phyloP scores from a whole-genome alignment of 129 eudicot genomes.

The Glebionis coronaria region DNA sequence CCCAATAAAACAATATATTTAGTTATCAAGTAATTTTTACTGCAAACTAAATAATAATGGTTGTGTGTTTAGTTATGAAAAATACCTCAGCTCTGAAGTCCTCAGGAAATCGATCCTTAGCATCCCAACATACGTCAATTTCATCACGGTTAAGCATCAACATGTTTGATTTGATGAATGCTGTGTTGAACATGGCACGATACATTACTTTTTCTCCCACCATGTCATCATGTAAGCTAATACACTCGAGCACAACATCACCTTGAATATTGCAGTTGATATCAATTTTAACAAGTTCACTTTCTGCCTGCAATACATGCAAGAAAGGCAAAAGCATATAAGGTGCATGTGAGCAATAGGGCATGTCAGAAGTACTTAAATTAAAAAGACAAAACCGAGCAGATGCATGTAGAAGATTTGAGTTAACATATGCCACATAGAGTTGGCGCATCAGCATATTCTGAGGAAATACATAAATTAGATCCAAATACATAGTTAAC shows the following conservation, averaged over 20 bases:
- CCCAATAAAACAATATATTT: constrained; percentile 18
- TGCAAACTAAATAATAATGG: constrained; percentile 11
- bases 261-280: constrained; percentile 2
- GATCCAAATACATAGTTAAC: not conserved
- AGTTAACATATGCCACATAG: not conserved
- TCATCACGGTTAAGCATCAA: constrained; percentile 9
- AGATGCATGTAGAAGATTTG: not conserved
- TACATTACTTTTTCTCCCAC: not conserved
- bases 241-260: constrained; percentile 1
- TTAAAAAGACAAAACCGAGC: not conserved
- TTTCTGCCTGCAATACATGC: not conserved
- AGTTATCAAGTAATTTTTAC: not conserved
- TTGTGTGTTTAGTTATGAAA: constrained; percentile 8
- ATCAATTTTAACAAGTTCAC: constrained; percentile 1
- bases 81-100: constrained; percentile 91
- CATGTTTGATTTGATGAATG: not conserved
- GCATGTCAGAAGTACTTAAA: not conserved
- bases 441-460: not conserved
- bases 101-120: constrained; percentile 73
- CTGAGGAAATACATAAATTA: not conserved
- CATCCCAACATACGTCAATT: constrained; percentile 49
- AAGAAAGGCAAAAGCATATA: constrained; percentile 8
- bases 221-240: constrained; percentile 4
- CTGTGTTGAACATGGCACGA: constrained; percentile 9
- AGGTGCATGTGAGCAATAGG: not conserved